phyloP scores from a whole-genome alignment of 345 rosid species.

The Eucalyptus lansdowneana region DNA sequence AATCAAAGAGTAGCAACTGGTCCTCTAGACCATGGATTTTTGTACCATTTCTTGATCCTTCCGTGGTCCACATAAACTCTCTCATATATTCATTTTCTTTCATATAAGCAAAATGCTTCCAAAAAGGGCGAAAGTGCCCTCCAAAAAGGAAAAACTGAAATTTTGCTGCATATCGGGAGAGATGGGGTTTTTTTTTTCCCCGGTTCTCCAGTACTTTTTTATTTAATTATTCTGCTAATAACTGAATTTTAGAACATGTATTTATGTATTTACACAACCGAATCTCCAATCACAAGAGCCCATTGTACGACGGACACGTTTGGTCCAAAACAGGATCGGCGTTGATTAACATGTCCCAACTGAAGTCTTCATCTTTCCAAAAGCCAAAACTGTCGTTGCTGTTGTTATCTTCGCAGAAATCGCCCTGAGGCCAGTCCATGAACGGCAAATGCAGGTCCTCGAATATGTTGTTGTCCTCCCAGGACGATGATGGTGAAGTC shows the following conservation, averaged over 20 bases:
- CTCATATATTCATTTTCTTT: not conserved
- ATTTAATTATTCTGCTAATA: not conserved
- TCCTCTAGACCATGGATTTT: not conserved
- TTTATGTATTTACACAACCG: not conserved
- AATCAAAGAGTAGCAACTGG: not conserved
- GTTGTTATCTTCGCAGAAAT: not conserved
- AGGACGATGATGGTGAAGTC: constrained; percentile 7
- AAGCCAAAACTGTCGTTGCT: constrained; percentile 16
- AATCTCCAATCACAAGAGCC: not conserved
- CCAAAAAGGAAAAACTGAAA: not conserved
- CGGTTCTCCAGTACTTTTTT: not conserved
- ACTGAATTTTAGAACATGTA: not conserved
- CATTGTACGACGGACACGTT: not conserved
- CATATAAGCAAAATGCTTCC: not conserved
- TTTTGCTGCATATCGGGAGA: not conserved
- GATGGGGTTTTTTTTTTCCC: not conserved
- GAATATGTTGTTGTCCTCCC: constrained; percentile 17
- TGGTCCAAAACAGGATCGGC: not conserved
- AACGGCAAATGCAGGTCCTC: constrained; percentile 34
- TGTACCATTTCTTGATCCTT: not conserved
- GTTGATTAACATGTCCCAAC: constrained; percentile 30
- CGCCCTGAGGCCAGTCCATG: constrained; percentile 41
- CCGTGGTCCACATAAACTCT: not conserved
- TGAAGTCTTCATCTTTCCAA: constrained; percentile 40
- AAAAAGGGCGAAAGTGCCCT: not conserved